Conservation (phyloP, 345 rosid genomes). For the Euphorbia pulcherrima region DNA sequence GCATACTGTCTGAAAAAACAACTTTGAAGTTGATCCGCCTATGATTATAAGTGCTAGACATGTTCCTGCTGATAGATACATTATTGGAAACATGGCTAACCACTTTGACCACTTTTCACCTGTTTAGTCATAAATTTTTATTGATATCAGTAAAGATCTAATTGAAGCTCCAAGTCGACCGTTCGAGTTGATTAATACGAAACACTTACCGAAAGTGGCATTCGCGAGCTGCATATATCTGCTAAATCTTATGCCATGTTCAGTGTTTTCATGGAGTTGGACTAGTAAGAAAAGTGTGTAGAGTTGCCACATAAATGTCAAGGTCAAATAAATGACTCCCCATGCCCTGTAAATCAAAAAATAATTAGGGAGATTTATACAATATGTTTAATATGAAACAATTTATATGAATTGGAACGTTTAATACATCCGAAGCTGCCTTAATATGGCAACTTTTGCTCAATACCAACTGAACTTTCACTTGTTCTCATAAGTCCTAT, state of each 20-base stretch:
- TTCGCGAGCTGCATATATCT: slow-evolving; percentile 58
- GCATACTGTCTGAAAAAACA: slow-evolving; percentile 33
- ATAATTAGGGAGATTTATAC: too few relatives aligned
- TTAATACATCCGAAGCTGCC: too few relatives aligned
- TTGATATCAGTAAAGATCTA: too few relatives aligned
- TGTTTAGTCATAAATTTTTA: slow-evolving; percentile 14
- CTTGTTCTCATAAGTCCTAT: too few relatives aligned
- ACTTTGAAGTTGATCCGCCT: slow-evolving; percentile 33
- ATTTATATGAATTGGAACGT: too few relatives aligned
- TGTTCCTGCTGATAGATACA: slow-evolving; percentile 36
- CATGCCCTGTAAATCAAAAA: slow-evolving; percentile 46
- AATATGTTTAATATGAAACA: too few relatives aligned
- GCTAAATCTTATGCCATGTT: slow-evolving; percentile 55
- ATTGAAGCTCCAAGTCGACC: not conserved
- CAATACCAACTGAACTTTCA: too few relatives aligned
- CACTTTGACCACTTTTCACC: slow-evolving; percentile 31
- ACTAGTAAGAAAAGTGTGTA: slow-evolving; percentile 67
- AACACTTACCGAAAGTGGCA: slow-evolving; percentile 57
- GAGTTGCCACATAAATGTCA: slow-evolving; percentile 75
- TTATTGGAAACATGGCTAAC: slow-evolving; percentile 34
- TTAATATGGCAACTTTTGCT: too few relatives aligned
- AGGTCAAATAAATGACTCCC: slow-evolving; percentile 54
- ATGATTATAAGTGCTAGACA: slow-evolving; percentile 34
- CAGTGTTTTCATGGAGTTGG: slow-evolving; percentile 68
- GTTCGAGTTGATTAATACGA: too few relatives aligned